Evolutionary conservation across 345 rosid genomes (phyloP), one percentile per base, ranked within the genome.

Genomic region (Salix purpurea): DNA sequence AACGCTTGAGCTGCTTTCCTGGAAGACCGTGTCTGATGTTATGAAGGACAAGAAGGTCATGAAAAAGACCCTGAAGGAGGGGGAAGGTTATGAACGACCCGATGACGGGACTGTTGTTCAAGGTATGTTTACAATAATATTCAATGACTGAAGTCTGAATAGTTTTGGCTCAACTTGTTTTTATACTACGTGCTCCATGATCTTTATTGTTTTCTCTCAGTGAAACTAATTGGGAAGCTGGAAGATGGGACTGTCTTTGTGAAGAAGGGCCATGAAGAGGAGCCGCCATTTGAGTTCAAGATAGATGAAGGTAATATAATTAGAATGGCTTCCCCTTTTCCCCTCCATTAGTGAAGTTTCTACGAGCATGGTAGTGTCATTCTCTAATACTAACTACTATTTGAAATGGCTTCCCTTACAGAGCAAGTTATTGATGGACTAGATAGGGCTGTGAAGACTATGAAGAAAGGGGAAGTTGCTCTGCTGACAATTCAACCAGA

Each of bases 401-500:
- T 66, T 16, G 50, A 4, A 66, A 34, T 32, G 69, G 40, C 16
- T 28, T 66, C 36, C 16, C 32, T 0, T 54, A 70, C 88, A 96
- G 99, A 90, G 75, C 93, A 94, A 91, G 98, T 94, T 12, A 82
- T 91, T 54, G 94, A 92, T 72, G 99, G 99, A 50, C 96, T 96
- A 69, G 98, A 94, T 84, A 92, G 74, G 89, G 93, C 97, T 56
- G 88, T 88, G 66, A 77, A 80, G 83, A 84, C 87, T 21, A 92
- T 96, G 99, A 96, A 92, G 87, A 96, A 92, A 82, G 97, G 95
- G 26, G 99, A 96, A 82, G 83, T 88, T 54, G 97, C 97, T 26
- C 68, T 88, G 64, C 46, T 94, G 73, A 92, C 91, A 10, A 84
- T 94, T 71, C 89, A 85, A 9, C 93, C 97, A 5, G 97, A 89